Conservation (phyloP, 345 rosid species). For the Salix udensis region DNA sequence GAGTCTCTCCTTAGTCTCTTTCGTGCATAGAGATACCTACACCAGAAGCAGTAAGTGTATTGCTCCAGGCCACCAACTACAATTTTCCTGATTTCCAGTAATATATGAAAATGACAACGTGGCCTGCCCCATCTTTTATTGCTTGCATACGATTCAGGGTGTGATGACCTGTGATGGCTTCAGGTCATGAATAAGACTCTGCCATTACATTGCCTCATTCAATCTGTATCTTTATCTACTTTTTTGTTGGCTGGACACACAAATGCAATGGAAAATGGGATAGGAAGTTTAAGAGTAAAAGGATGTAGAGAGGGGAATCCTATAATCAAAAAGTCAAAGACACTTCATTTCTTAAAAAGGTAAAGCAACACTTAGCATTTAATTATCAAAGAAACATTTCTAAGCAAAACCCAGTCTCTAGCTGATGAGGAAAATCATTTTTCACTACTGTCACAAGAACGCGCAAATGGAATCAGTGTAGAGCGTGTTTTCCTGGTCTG, state of each 20-base stretch:
- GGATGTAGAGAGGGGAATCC: too few relatives aligned
- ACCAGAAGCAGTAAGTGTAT: not conserved
- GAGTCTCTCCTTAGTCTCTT: not conserved
- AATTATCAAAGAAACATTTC: not conserved
- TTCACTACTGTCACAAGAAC: not conserved
- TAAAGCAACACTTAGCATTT: not conserved
- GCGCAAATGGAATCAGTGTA: not conserved
- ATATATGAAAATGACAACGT: conserved; percentile 6
- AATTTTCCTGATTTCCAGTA: conserved; percentile 2
- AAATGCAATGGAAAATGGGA: not conserved
- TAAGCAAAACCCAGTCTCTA: not conserved
- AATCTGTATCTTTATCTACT: not conserved
- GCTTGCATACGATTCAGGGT: conserved; percentile 5
- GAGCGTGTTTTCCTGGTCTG: not conserved
- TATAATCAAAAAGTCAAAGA: not conserved
- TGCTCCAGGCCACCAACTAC: not conserved
- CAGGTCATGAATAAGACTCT: not conserved
- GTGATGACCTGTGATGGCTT: conserved; percentile 13
- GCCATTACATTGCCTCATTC: not conserved
- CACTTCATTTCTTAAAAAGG: not conserved
- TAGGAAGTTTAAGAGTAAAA: not conserved
- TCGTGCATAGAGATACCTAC: not conserved
- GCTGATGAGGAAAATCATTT: not conserved
- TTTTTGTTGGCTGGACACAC: not conserved
- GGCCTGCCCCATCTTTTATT: not conserved